Base-by-base conservation (phyloP, 129 eudicot genomes). In the Erigeron canadensis region DNA sequence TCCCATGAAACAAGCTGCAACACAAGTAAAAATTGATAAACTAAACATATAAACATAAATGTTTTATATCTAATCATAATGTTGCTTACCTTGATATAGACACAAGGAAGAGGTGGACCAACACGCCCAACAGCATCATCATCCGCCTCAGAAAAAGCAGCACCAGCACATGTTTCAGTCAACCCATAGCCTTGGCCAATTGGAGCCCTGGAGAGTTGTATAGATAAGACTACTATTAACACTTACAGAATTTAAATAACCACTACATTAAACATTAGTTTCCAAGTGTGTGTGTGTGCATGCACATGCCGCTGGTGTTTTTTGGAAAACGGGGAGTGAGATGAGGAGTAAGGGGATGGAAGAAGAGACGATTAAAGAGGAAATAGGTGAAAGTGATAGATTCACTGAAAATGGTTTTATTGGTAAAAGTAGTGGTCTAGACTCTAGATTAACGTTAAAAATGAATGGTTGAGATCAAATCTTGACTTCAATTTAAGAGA, bases 101-200 rank as follows among this genome's bases (percentile, higher is more conserved):
- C 80, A 78, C 97, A 89, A 76, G 98, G 96, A 81, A 94, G 91
- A 72, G 98, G 97, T 60, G 98, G 98, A 56, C 98, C 98, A 71
- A 89, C 97, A 71, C 98, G 98, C 41, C 98, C 98, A 74, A 89
- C 98, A 67, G 90, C 80, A 77, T 58, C 22, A 73, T 94, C 98
- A 81, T 94, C 98, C 64, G 67, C 70, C 86, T 94, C 98, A 16
- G 96, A 85, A 64, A 94, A 94, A 57, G 98, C 86, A 79, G 88
- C 98, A 67, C 98, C 98, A 55, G 96, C 96, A 73, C 89, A 89
- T 8, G 98, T 94, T 79, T 94, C 98, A n/a, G 98, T 94, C 78
- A 94, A 80, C 40, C 98, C 98, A 77, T 94, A 94, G 69, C 95
- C 98, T 94, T 94, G 98, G 40, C 95, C 98, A 81, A 94, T 86